phyloP scores from a whole-genome alignment of 2,329 filamentous ascomycete genomes.

The Arthrobotrys iridis region DNA sequence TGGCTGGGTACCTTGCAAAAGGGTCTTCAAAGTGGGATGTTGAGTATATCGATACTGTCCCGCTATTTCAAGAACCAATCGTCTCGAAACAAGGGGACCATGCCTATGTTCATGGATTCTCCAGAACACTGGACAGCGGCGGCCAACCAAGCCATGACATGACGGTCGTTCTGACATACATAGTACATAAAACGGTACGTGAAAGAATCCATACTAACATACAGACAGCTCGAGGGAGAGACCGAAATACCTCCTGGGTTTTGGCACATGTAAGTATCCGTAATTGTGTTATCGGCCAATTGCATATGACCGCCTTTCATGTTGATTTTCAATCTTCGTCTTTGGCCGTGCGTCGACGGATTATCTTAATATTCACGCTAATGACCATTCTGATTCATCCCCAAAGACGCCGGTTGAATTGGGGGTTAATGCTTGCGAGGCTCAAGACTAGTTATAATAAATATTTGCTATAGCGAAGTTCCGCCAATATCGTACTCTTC shows the following conservation, averaged over 20 bases:
- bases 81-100: slow-evolving; percentile 33
- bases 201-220: no score
- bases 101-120: slow-evolving; percentile 39
- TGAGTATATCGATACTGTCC: slow-evolving; percentile 53
- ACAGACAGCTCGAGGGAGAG: not conserved
- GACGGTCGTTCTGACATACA: slow-evolving; percentile 7
- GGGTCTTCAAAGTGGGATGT: slow-evolving; percentile 52
- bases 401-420: not conserved
- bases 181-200: no score
- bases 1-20: slow-evolving; percentile 39
- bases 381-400: slow-evolving; percentile 13
- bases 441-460: slow-evolving; percentile 19
- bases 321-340: not conserved
- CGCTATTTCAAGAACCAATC: slow-evolving; percentile 37
- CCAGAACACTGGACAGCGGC: slow-evolving; percentile 15
- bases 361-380: slow-evolving; percentile 22
- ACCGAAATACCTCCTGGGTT: not conserved
- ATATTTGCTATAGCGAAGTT: not conserved
- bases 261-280: not conserved
- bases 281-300: slow-evolving; percentile 11
- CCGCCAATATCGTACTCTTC: not conserved
- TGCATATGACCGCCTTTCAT: slow-evolving; percentile 38
- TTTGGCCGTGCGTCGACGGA: slow-evolving; percentile 35
- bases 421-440: not conserved
- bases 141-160: slow-evolving; percentile 11